These are phyloP conservation scores for Pyrus hybrid DNA, from an alignment of 331 rosid genomes.

Conservation along the genomic window DNA sequence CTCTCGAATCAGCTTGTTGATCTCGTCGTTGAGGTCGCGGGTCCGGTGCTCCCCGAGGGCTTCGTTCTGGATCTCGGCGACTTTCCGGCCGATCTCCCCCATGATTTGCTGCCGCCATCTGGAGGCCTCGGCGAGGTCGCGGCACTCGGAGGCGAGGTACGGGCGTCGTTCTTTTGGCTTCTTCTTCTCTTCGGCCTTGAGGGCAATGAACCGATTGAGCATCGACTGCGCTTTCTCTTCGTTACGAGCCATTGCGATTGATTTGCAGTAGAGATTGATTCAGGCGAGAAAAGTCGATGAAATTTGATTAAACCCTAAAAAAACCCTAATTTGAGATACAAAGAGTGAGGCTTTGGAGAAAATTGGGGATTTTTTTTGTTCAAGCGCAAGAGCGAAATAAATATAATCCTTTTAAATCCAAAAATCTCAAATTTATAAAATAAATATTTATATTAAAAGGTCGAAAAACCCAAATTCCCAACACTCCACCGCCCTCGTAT, in stretches of 20 bases:
- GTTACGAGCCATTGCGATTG: constrained; percentile 65
- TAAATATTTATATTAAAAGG: too few relatives aligned
- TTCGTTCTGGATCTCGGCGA: constrained; percentile 90
- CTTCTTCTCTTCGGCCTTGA: constrained; percentile 87
- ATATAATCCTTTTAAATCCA: too few relatives aligned
- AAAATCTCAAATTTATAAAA: too few relatives aligned
- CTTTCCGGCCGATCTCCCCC: constrained; percentile 90
- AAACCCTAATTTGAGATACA: background rate
- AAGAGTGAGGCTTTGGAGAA: background rate
- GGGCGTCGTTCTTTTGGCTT: constrained; percentile 96
- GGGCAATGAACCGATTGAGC: constrained; percentile 81
- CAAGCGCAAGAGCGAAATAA: background rate
- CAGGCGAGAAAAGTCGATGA: background rate
- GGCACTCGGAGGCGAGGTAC: constrained; percentile 83
- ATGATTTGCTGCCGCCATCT: constrained; percentile 90
- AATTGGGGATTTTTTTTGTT: background rate
- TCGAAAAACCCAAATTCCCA: background rate
- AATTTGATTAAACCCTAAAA: background rate
- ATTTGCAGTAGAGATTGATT: background rate
- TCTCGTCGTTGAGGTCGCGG: constrained; percentile 88
- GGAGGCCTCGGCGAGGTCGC: constrained; percentile 88
- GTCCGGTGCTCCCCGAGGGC: constrained; percentile 95
- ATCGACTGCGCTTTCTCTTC: constrained; percentile 96
- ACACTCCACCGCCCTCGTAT: background rate
- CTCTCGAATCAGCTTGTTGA: constrained; percentile 79